Evolutionary conservation across 371 early-diverging fungal genomes (phyloP).

Genomic region (Rhizopus arrhizus): DNA sequence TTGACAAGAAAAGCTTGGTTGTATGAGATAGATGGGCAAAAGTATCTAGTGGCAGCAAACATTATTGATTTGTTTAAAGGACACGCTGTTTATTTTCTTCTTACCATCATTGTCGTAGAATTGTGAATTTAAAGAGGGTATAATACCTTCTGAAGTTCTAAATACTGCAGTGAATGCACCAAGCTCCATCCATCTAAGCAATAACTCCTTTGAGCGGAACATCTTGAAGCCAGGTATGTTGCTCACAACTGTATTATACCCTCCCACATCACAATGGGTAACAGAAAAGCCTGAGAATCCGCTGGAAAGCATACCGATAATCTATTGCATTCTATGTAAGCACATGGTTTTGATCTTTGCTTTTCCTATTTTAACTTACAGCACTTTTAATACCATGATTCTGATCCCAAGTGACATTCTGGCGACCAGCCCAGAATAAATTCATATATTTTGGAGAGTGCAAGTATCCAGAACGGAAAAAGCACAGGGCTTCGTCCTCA

Average conservation of each 20-base stretch:
- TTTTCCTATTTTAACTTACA: slow-evolving; percentile 22
- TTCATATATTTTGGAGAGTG: slow-evolving; percentile 39
- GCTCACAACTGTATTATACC: slow-evolving; percentile 43
- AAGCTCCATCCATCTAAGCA: slow-evolving; percentile 59
- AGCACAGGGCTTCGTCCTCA: slow-evolving; percentile 34
- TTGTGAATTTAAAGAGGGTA: slow-evolving; percentile 54
- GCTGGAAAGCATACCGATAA: slow-evolving; percentile 48
- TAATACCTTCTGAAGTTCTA: slow-evolving; percentile 52
- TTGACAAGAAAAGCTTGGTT: slow-evolving; percentile 35
- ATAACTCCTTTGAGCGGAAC: slow-evolving; percentile 41
- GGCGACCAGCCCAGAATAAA: slow-evolving; percentile 49
- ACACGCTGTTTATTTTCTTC: not conserved
- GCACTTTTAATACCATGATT: slow-evolving; percentile 52
- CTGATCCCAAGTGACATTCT: slow-evolving; percentile 46
- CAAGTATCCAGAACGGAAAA: slow-evolving; percentile 38
- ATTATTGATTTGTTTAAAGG: not conserved
- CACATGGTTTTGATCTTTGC: not conserved
- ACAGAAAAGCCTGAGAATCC: slow-evolving; percentile 54
- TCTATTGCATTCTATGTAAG: slow-evolving; percentile 6
- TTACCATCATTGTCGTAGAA: slow-evolving; percentile 57
- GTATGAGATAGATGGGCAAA: slow-evolving; percentile 43
- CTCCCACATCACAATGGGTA: slow-evolving; percentile 56
- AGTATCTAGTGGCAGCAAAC: slow-evolving; percentile 24
- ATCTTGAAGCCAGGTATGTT: slow-evolving; percentile 38
- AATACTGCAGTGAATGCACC: slow-evolving; percentile 51